Base-by-base conservation (phyloP, 306 rosid genomes). In the Cercis canadensis region DNA sequence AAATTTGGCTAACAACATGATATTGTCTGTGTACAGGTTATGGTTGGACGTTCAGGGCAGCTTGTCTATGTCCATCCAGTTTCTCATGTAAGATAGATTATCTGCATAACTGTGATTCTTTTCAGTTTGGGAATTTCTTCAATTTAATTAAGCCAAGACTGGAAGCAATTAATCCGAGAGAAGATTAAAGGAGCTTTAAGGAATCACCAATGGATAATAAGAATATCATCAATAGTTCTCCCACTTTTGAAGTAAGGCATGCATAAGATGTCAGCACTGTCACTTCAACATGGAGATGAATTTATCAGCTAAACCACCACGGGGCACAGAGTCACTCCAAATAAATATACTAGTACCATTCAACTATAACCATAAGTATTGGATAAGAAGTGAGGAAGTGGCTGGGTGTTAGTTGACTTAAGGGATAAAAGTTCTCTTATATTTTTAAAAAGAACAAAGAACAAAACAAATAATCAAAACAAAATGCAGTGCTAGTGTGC, bases 31-130 rank as follows among this genome's bases (percentile, higher is more conserved):
- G 56, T 82, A 78, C 86, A 92, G 98, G 96, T 84, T 72, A 82
- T 85, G 96, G 86, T 82, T 71, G 96, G 98, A 77, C 89, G 92
- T 57, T 74, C 89, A 5, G 83, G 91, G 79, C 98, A 82, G 80
- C 79, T 90, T 74, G 83, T 92, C 65, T 90, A 92, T 77, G 82
- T 83, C 78, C 96, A 90, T 68, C 96, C 95, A 53, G 81, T 85
- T 79, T 75, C 98, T 69, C 92, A 86, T 60, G 96, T 92, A 90
- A 85, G 92, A 73, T 62, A 80, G 32, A 45, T 45, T 67, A 62
- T 45, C 57, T 36, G 53, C 14, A 21, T 45, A 29, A 47, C 46
- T 62, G 34, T 62, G 56, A 50, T 36, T 55, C 65, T 65, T 78
- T 64, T 72, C 40, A 12, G 65, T 54, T 60, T 11, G 39, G 58